A percentile compares a stretch with the other conserved stretches of the same genome.
These are phyloP conservation scores for Nakazawaea wickerhamii DNA, from an alignment of 805 yeast genomes.

Conservation along the genomic window DNA sequence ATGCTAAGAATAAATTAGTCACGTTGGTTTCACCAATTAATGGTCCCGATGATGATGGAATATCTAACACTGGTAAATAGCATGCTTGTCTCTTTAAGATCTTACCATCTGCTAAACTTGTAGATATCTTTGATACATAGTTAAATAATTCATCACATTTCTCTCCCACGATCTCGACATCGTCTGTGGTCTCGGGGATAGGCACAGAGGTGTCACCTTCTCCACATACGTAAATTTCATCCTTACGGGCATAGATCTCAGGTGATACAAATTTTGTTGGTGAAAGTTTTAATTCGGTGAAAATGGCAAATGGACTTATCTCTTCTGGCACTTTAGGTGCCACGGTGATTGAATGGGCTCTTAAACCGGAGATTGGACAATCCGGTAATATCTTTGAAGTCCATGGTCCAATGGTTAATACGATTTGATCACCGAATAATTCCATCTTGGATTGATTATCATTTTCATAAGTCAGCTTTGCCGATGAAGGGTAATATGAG, in stretches of 20 bases:
- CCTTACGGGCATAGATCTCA: constrained; percentile 90
- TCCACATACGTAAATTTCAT: constrained; percentile 95
- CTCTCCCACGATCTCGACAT: constrained; percentile 79
- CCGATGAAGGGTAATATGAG: constrained; percentile 40
- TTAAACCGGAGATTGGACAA: constrained; percentile 88
- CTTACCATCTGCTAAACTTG: constrained; percentile 65
- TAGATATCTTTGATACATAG: constrained; percentile 72
- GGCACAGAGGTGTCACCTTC: constrained; percentile 91
- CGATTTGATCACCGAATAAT: constrained; percentile 68
- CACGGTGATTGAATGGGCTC: constrained; percentile 93
- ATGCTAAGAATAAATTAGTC: constrained; percentile 67
- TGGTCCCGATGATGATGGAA: constrained; percentile 90
- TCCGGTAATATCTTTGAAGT: constrained; percentile 84
- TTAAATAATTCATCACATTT: constrained; percentile 84
- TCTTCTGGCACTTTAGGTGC: constrained; percentile 65
- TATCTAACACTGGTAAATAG: constrained; percentile 89
- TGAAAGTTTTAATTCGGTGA: constrained; percentile 83
- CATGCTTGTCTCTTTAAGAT: constrained; percentile 88
- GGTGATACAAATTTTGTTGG: constrained; percentile 73
- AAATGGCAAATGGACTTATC: constrained; percentile 91
- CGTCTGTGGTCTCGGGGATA: constrained; percentile 91
- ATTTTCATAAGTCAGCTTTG: constrained; percentile 27
- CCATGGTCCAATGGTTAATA: constrained; percentile 95
- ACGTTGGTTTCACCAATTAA: constrained; percentile 92
- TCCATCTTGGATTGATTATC: constrained; percentile 32